Percentiles rank a stretch among this genome's conserved stretches.
These are phyloP conservation scores for Iberis pinnata DNA, from an alignment of 345 rosid genomes.

Conservation along the genomic window DNA sequence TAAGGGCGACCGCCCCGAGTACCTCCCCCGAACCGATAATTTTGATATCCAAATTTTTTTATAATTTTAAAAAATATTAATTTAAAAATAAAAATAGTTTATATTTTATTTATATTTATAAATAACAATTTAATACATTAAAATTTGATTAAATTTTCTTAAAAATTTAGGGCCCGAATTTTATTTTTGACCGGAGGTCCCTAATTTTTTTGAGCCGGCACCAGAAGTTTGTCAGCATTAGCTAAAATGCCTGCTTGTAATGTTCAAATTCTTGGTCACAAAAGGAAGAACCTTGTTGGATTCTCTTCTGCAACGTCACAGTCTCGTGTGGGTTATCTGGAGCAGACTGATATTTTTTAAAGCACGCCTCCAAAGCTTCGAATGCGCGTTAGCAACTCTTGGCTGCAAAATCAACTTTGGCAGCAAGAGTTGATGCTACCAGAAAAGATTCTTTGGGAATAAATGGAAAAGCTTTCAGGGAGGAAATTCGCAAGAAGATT, in stretches of 20 bases:
- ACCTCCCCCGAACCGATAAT: conserved; percentile 30
- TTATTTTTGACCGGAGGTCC: no score
- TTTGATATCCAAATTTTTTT: no score
- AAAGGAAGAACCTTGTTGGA: conserved; percentile 72
- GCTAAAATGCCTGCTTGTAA: conserved; percentile 82
- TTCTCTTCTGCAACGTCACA: conserved; percentile 85
- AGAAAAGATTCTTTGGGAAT: conserved; percentile 77
- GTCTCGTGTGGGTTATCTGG: conserved; percentile 76
- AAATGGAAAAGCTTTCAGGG: conserved; percentile 62
- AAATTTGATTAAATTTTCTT: no score
- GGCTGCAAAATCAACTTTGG: conserved; percentile 83
- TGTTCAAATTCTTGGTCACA: conserved; percentile 80
- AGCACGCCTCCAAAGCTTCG: conserved; percentile 68
- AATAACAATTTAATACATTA: no score
- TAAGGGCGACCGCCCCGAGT: no score
- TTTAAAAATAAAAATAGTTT: no score
- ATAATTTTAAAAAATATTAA: no score
- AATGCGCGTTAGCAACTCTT: conserved; percentile 66
- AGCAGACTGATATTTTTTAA: conserved; percentile 82
- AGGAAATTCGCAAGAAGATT: conserved; percentile 73
- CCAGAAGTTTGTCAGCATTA: conserved; percentile 74
- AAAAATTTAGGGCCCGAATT: no score
- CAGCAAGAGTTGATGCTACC: conserved; percentile 77
- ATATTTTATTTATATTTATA: no score
- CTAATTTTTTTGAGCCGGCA: no score